Percentiles rank a stretch among this genome's conserved stretches.
Conservation (phyloP, 2,329 filamentous ascomycete genomes). For the Aspergillus texensis region DNA sequence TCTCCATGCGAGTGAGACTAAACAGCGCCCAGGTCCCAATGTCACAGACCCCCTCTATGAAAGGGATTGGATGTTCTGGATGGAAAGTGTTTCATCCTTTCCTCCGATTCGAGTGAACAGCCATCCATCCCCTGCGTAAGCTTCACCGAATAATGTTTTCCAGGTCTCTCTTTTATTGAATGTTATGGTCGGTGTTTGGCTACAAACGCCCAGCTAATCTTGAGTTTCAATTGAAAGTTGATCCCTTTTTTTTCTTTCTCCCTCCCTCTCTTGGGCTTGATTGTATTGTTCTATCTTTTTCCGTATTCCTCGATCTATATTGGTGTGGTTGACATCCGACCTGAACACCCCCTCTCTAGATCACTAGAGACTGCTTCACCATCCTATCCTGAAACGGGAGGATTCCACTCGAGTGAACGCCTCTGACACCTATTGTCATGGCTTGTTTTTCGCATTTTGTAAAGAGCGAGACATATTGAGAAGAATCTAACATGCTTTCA, state of each 20-base stretch:
- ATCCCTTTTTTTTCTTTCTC: neutral
- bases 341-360: neutral
- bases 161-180: neutral
- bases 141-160: conserved; percentile 1
- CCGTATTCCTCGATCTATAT: neutral
- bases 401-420: conserved; percentile 13
- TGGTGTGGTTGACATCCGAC: neutral
- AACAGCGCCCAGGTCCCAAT: conserved; percentile 8
- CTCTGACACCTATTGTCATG: conserved; percentile 22
- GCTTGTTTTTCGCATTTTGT: conserved; percentile 8
- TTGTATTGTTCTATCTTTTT: neutral
- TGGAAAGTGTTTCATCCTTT: conserved; percentile 19
- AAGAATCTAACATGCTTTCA: conserved; percentile 8
- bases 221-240: conserved; percentile 4
- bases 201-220: conserved; percentile 4
- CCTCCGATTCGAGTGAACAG: conserved; percentile 7
- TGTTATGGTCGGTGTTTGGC: neutral
- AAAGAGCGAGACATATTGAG: conserved; percentile 11
- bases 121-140: conserved; percentile 11
- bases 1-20: conserved; percentile 10
- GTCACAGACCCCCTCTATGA: conserved; percentile 5
- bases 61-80: conserved; percentile 16
- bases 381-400: conserved; percentile 24
- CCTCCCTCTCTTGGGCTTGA: neutral
- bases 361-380: conserved; percentile 20